Evolutionary conservation across 345 rosid species (phyloP).

Genomic region (Boechera stricta): DNA sequence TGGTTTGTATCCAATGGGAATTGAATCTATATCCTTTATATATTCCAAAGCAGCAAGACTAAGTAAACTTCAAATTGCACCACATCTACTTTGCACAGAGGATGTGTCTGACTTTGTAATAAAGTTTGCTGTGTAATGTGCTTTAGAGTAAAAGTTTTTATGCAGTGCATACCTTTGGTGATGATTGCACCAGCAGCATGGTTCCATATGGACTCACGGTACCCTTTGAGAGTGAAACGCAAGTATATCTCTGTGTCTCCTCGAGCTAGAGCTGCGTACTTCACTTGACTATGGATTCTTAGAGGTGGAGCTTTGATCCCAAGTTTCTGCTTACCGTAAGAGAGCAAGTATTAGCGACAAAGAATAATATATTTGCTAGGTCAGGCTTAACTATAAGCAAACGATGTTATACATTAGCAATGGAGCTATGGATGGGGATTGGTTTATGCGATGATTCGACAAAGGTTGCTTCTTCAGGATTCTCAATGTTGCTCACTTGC

Average conservation of each 20-base stretch:
- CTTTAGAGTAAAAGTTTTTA: background rate
- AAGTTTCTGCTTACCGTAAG: constrained; percentile 59
- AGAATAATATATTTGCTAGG: background rate
- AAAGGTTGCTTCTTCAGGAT: constrained; percentile 78
- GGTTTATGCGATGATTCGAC: constrained; percentile 85
- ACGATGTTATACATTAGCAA: constrained; percentile 54
- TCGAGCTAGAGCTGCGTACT: constrained; percentile 79
- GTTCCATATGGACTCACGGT: constrained; percentile 87
- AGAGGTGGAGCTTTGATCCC: constrained; percentile 81
- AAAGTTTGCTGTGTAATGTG: background rate
- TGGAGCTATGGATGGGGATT: constrained; percentile 66
- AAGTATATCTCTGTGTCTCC: constrained; percentile 87
- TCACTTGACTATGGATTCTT: constrained; percentile 87
- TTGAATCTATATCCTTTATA: background rate
- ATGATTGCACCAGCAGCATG: constrained; percentile 92
- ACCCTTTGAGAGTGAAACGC: constrained; percentile 77
- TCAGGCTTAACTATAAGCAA: background rate
- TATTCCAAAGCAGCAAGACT: background rate
- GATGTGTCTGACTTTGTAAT: background rate
- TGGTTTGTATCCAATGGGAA: background rate
- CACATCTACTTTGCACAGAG: no score
- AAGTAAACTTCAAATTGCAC: no score
- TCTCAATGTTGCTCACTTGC: constrained; percentile 65
- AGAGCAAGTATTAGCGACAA: constrained; percentile 7
- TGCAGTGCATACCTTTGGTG: constrained; percentile 59